Conservation (phyloP, 225 moss, liverwort and hornwort species). For the Physcomitrellopsis africana region DNA sequence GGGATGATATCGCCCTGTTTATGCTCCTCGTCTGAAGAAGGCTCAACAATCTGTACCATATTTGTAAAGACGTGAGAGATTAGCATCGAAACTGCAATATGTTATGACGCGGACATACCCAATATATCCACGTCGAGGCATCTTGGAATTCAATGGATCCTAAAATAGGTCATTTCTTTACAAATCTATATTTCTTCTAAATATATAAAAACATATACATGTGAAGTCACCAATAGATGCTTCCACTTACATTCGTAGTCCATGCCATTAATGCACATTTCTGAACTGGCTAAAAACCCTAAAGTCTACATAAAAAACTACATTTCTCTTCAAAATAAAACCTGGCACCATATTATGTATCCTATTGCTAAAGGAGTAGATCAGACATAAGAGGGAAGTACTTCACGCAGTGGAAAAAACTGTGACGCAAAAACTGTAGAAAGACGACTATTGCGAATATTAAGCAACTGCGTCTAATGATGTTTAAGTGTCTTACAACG, state of each 20-base stretch:
- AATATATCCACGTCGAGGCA: conserved; percentile 5
- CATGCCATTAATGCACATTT: no score
- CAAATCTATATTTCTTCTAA: no score
- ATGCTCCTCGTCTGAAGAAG: conserved; percentile 46
- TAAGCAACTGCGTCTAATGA: neutral
- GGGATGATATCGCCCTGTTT: conserved; percentile 80
- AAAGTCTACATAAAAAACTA: no score
- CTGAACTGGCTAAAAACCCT: no score
- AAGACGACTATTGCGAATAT: neutral
- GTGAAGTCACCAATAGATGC: no score
- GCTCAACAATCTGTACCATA: conserved; percentile 76
- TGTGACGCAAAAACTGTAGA: neutral
- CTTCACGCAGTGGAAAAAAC: neutral
- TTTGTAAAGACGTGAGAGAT: conserved; percentile 37
- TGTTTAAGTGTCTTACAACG: neutral
- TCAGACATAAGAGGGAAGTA: neutral
- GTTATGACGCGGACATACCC: neutral
- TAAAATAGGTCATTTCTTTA: neutral
- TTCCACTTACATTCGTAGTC: no score
- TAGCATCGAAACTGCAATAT: conserved; percentile 28
- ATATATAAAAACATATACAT: no score
- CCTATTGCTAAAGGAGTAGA: neutral
- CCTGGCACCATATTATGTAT: no score
- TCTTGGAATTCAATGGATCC: neutral
- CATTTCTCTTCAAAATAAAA: no score